Percentiles rank a stretch among this genome's conserved stretches.
Evolutionary conservation across 345 rosid genomes (phyloP).

Genomic region (Gossypium herbaceum): DNA sequence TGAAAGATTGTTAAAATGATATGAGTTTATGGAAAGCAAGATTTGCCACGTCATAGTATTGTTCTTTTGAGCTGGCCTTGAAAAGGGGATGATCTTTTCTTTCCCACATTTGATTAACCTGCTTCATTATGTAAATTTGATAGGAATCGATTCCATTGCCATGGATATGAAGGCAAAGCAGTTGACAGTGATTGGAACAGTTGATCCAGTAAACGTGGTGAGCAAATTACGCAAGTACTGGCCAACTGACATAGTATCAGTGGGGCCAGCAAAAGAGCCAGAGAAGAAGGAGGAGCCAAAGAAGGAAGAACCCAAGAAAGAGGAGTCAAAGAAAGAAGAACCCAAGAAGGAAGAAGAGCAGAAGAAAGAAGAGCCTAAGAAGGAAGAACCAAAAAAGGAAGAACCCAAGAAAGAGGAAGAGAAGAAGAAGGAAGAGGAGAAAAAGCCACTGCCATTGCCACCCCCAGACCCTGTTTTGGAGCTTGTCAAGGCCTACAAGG

Average conservation of each 20-base stretch:
- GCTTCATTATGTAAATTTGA: not conserved
- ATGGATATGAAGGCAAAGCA: conserved; percentile 81
- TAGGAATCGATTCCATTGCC: conserved; percentile 80
- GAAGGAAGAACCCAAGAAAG: conserved; percentile 64
- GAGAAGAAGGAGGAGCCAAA: conserved; percentile 64
- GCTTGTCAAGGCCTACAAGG: conserved; percentile 74
- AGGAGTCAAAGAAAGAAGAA: conserved; percentile 40
- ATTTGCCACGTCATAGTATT: not conserved
- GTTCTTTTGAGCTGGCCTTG: conserved; percentile 1
- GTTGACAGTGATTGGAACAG: conserved; percentile 68
- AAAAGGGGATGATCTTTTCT: not conserved
- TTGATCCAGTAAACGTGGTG: conserved; percentile 66
- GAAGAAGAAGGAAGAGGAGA: conserved; percentile 35
- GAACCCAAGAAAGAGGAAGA: conserved; percentile 34
- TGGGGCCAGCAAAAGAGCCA: conserved; percentile 85
- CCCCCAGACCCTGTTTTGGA: conserved; percentile 61
- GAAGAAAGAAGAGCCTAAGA: conserved; percentile 56
- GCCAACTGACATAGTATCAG: conserved; percentile 63
- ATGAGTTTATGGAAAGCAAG: not conserved
- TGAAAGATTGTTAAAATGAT: not conserved
- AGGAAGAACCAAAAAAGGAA: conserved; percentile 50
- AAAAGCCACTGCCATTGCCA: conserved; percentile 17
- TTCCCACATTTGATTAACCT: not conserved
- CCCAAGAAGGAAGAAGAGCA: conserved; percentile 36
- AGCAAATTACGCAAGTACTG: conserved; percentile 80